A percentile compares a stretch with the other conserved stretches of the same genome.
Conservation (phyloP, 2,329 filamentous ascomycete genomes). For the Scorias spongiosa region DNA sequence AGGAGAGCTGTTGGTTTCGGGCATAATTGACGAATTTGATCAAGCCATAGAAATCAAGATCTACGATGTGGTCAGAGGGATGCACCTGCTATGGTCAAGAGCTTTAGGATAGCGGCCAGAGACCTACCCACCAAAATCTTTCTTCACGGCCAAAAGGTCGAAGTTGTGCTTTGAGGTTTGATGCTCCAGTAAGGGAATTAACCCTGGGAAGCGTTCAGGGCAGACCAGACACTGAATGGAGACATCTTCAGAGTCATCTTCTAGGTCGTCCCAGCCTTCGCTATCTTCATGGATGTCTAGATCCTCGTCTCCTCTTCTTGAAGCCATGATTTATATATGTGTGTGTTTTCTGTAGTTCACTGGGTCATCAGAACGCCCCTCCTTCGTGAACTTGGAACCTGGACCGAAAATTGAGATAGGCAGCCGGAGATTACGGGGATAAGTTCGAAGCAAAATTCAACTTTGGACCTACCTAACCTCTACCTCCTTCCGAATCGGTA, state of each 20-base stretch:
- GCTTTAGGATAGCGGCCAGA: background rate
- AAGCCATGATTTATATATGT: background rate
- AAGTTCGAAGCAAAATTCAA: too few relatives aligned
- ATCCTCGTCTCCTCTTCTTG: slow-evolving; percentile 9
- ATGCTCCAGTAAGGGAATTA: slow-evolving; percentile 23
- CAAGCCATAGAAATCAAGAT: slow-evolving; percentile 28
- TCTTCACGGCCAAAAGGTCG: slow-evolving; percentile 23
- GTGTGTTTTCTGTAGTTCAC: background rate
- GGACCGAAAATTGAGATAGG: too few relatives aligned
- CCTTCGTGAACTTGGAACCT: too few relatives aligned
- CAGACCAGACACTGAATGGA: slow-evolving; percentile 27
- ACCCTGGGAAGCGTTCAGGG: slow-evolving; percentile 18
- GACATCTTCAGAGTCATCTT: slow-evolving; percentile 24
- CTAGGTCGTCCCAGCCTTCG: slow-evolving; percentile 31
- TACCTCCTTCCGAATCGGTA: too few relatives aligned
- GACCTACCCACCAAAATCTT: slow-evolving; percentile 20
- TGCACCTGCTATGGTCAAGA: too few relatives aligned
- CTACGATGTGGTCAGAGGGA: slow-evolving; percentile 9
- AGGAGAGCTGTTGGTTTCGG: slow-evolving; percentile 23
- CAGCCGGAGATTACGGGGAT: too few relatives aligned
- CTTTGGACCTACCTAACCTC: too few relatives aligned
- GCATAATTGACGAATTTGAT: slow-evolving; percentile 36
- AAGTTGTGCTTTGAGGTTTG: slow-evolving; percentile 23
- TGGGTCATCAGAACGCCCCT: too few relatives aligned
- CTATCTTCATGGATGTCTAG: slow-evolving; percentile 19